Evolutionary conservation across 768 basidiomycete genomes (phyloP).

Genomic region (Boletus coccyginus): DNA sequence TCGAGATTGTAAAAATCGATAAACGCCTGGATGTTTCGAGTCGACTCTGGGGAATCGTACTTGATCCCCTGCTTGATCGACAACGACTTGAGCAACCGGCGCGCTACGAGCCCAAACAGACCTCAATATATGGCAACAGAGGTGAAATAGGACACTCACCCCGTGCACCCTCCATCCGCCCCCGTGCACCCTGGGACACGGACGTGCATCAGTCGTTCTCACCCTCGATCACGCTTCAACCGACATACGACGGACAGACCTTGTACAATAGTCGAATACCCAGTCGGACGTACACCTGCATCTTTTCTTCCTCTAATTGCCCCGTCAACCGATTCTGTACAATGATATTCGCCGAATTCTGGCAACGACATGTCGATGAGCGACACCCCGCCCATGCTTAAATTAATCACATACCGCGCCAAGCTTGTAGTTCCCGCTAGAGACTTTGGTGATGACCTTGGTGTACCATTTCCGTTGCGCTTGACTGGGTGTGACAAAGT

Average conservation of each 20-base stretch:
- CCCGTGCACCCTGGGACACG: constrained; percentile 62
- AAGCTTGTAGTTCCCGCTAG: constrained; percentile 81
- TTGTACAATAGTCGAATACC: constrained; percentile 93
- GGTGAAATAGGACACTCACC: constrained; percentile 44
- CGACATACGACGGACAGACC: constrained; percentile 33
- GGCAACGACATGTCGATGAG: neutral
- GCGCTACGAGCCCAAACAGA: constrained; percentile 48
- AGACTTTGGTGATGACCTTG: constrained; percentile 82
- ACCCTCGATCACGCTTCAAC: neutral
- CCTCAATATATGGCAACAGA: neutral
- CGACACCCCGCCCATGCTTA: neutral
- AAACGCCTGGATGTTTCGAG: constrained; percentile 79
- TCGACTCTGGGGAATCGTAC: constrained; percentile 85
- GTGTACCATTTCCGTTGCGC: constrained; percentile 98
- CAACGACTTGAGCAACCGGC: constrained; percentile 77
- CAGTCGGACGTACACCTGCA: constrained; percentile 90
- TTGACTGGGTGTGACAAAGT: constrained; percentile 91
- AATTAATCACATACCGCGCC: constrained; percentile 65
- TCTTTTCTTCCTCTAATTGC: constrained; percentile 95
- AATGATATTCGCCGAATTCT: constrained; percentile 98
- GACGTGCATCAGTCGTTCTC: neutral
- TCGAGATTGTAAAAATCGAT: constrained; percentile 89
- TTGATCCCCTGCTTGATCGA: constrained; percentile 94
- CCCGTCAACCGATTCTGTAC: constrained; percentile 93
- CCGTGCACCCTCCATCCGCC: constrained; percentile 84